Percentiles rank a stretch among this genome's conserved stretches.
These are phyloP conservation scores for Cardamine resedifolia DNA, from an alignment of 345 rosid species.

Conservation along the genomic window DNA sequence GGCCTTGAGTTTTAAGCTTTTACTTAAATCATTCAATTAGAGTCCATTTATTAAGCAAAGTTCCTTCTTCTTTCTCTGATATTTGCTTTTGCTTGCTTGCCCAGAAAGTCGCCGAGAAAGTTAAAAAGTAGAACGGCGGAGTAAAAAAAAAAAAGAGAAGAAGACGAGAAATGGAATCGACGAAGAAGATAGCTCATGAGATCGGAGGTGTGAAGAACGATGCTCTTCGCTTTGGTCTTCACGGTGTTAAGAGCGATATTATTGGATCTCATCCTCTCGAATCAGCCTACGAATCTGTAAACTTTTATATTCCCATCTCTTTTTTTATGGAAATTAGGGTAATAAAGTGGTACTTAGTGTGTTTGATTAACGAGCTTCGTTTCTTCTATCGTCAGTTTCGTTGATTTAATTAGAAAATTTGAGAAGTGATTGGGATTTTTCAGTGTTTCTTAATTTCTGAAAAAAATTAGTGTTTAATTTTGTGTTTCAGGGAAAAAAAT, in stretches of 20 bases:
- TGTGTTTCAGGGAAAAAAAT: constrained; percentile 48
- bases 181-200: constrained; percentile 61
- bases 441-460: not conserved
- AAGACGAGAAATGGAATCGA: constrained; percentile 50
- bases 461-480: constrained; percentile 5
- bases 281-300: constrained; percentile 63
- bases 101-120: constrained; percentile 36
- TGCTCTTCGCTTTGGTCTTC: constrained; percentile 76
- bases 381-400: not conserved
- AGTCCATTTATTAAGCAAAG: not conserved
- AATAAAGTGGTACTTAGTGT: not conserved
- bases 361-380: not conserved
- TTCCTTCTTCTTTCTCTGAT: not conserved
- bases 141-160: not conserved
- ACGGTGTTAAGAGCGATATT: constrained; percentile 73
- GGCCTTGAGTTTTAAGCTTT: not conserved
- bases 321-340: not conserved
- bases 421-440: not conserved
- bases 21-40: not conserved
- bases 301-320: not conserved
- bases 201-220: constrained; percentile 66
- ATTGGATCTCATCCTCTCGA: constrained; percentile 81
- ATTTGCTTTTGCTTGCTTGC: constrained; percentile 27
- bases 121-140: not conserved
- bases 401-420: not conserved